Base-by-base conservation (phyloP, 2,329 filamentous ascomycete genomes). In the Ciborinia camelliae region DNA sequence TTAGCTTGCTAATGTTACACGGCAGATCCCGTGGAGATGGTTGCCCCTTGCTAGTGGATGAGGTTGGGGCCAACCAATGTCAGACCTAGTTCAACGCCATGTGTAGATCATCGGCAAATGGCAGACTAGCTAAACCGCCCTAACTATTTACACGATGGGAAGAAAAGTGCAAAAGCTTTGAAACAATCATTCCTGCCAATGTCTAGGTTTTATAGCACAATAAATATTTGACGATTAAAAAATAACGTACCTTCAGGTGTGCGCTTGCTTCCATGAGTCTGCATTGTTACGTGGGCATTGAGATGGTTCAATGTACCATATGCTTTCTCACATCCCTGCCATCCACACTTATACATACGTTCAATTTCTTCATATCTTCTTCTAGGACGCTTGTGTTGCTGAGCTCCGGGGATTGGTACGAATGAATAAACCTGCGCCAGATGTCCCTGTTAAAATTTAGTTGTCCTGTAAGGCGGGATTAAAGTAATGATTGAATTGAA, bases 291-390 rank as follows among this genome's bases (percentile, higher is more conserved):
- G 75, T 99, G 95, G 47, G 95, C 95, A 75, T 99, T 99, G 71
- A 99, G 78, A 76, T 99, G 95, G 77, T 99, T 99, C 68, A 99
- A 80, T 55, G 95, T 99, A 66, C 95, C 95, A 72, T 99, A 99
- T 3, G 95, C 95, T 80, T 99, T 99, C 79, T 99, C 95, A 75
- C 95, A 99, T 10, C 93, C 93, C 70, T 97, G 94, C 91, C 92
- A 98, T 32, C 94, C 95, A 75, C 95, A 99, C 79, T 98, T 98
- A 82, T 99, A 98, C 95, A 99, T 98, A 75, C 95, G 89, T 81
- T 99, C 95, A 72, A 99, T 99, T 77, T 99, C 95, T 78, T 99
- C 95, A 73, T 97, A 99, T 62, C 95, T 87, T 73, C 95, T 84
- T 69, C 95, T 86, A 15, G 95, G 95, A 65, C 95, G 87, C 81